Evolutionary conservation across 805 yeast species (phyloP), one percentile per base, ranked within the genome.

Genomic region (Clavispora phyllophila): DNA sequence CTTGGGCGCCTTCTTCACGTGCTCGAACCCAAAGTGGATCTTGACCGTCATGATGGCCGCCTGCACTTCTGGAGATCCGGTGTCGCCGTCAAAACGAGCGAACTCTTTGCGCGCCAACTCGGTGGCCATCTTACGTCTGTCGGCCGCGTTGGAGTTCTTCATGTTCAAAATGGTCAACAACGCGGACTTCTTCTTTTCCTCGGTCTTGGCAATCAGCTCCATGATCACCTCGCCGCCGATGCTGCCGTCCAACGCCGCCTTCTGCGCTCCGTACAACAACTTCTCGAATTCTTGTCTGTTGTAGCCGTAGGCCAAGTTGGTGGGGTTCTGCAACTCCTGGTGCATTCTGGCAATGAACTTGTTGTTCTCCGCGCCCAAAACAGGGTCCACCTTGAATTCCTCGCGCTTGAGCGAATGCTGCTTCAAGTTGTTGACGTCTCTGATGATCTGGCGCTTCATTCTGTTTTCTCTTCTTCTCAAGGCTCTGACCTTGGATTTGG

Each of bases 1-100:
- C 61, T 89, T 84, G 51, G 80, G 82, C 58, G 81, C 72, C 39
- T 77, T 72, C 42, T 61, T 61, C 43, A 85, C 75, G 58, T 90
- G 96, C 35, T 78, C 75, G 69, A 87, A 87, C 48, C 87, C 70
- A 50, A 78, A 81, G 51, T 84, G 86, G 53, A 93, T 87, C 56
- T 79, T 78, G 38, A 87, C 82, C 0, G 98, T 88, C 68, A 83
- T 68, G 22, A 87, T 76, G 2, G 97, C 98, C 2, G 98, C 96
- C 65, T 90, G 97, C 20, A 90, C 96, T 66, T 91, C 98, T 41
- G 95, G 81, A 2, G 96, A 87, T 3, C 96, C 97, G 1, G 96
- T 87, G 61, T 93, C 98, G 41, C 96, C 96, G 36, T 82, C 88
- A 49, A 76, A 73, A 56, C 96, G 75, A 53, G 79, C 81, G 63